Percentiles rank a stretch among this genome's conserved stretches.
Evolutionary conservation across 805 yeast species (phyloP).

Genomic region (Nakazawaea populi): DNA sequence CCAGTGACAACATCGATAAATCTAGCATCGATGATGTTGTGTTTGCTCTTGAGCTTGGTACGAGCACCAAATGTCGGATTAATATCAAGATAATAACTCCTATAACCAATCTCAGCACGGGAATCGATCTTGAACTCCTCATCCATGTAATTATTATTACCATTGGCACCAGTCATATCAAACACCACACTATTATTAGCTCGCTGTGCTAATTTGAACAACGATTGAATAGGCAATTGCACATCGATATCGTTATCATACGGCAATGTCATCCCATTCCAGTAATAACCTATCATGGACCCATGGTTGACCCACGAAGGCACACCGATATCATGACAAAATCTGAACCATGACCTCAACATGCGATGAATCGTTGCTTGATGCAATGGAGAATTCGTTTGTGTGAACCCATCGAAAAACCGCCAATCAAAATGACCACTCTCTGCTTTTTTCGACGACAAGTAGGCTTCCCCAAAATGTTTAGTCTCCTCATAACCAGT

Average conservation of each 20-base stretch:
- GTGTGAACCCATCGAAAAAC: constrained; percentile 27
- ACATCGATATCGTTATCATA: constrained; percentile 63
- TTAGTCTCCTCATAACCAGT: constrained; percentile 14
- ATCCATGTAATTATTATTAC: neutral
- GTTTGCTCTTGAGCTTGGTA: constrained; percentile 35
- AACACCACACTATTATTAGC: constrained; percentile 46
- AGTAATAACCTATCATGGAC: constrained; percentile 54
- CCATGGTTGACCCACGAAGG: constrained; percentile 63
- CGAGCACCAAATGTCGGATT: constrained; percentile 28
- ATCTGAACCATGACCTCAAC: constrained; percentile 48
- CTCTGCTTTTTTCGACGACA: constrained; percentile 21
- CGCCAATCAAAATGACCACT: constrained; percentile 43
- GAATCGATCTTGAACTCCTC: constrained; percentile 6
- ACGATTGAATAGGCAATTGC: constrained; percentile 45
- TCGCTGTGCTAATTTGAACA: constrained; percentile 34
- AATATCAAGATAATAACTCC: constrained; percentile 26
- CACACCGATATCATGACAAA: constrained; percentile 36
- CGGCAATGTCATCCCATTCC: constrained; percentile 51
- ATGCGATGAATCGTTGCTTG: constrained; percentile 36
- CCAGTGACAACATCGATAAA: constrained; percentile 47
- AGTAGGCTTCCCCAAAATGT: constrained; percentile 37
- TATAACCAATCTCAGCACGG: constrained; percentile 23
- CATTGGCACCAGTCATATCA: constrained; percentile 23
- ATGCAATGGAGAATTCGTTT: constrained; percentile 18
- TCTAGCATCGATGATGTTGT: constrained; percentile 49